Conservation (phyloP, 164 flowering plant genomes). For the Aristolochia fimbriata region DNA sequence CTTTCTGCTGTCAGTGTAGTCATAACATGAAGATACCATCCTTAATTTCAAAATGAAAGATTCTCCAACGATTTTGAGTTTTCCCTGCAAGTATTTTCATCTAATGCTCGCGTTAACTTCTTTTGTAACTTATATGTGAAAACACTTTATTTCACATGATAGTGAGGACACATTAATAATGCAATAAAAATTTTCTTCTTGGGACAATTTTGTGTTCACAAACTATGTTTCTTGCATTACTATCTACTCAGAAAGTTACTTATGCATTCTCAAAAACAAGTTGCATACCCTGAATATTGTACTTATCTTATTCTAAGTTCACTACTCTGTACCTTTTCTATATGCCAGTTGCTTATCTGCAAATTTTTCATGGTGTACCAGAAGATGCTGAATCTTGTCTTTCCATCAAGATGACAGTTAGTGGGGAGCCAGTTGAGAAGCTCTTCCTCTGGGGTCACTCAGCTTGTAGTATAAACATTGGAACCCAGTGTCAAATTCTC, state of each 20-base stretch:
- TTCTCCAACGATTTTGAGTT: not conserved
- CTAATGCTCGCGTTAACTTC: not conserved
- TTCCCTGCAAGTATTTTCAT: not conserved
- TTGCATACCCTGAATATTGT: too few species aligned
- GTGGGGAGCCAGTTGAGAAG: constrained; percentile 73
- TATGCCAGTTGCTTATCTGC: too few species aligned
- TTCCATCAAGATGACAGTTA: constrained; percentile 23
- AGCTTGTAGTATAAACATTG: constrained; percentile 30
- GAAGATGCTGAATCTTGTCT: constrained; percentile 23
- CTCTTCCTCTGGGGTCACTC: constrained; percentile 92
- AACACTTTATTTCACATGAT: not conserved
- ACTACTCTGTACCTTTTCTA: too few species aligned
- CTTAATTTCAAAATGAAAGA: too few species aligned
- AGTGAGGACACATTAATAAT: too few species aligned
- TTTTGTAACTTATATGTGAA: not conserved
- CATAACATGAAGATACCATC: too few species aligned
- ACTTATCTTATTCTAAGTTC: too few species aligned
- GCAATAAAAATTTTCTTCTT: too few species aligned
- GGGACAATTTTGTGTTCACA: too few species aligned
- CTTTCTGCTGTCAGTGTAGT: not conserved
- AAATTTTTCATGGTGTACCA: constrained; percentile 45
- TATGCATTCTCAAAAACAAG: too few species aligned
- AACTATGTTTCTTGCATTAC: too few species aligned
- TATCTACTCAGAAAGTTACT: too few species aligned
- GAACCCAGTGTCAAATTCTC: constrained; percentile 23